These are phyloP conservation scores for Pyrenula massariospora DNA, from an alignment of 495 filamentous ascomycete species.

Conservation along the genomic window DNA sequence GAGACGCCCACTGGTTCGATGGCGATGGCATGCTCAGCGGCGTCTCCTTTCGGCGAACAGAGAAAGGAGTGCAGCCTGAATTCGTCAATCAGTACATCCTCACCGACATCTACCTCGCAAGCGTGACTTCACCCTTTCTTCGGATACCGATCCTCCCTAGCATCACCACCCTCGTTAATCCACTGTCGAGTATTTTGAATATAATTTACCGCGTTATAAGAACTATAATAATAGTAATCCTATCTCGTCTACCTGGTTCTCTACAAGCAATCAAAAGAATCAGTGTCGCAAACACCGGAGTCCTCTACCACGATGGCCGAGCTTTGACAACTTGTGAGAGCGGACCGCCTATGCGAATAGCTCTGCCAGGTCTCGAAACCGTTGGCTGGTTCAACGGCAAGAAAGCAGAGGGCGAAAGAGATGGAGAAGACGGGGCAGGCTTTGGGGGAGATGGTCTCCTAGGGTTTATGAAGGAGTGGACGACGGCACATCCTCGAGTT, in stretches of 20 bases:
- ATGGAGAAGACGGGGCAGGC: conserved; percentile 8
- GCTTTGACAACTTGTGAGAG: conserved; percentile 56
- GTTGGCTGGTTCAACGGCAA: conserved; percentile 55
- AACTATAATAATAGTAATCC: conserved; percentile 36
- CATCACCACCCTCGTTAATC: conserved; percentile 47
- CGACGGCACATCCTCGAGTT: conserved; percentile 54
- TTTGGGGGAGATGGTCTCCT: conserved; percentile 41
- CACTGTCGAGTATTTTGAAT: conserved; percentile 23
- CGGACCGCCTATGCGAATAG: conserved; percentile 51
- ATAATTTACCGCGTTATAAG: conserved; percentile 35
- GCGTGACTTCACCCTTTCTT: conserved; percentile 23
- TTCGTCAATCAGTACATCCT: conserved; percentile 55
- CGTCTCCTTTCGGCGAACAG: conserved; percentile 36
- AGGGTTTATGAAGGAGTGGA: conserved; percentile 53
- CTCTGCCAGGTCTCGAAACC: conserved; percentile 47
- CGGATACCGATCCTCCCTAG: conserved; percentile 44
- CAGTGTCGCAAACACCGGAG: conserved; percentile 51
- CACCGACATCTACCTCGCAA: conserved; percentile 47
- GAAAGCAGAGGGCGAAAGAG: conserved; percentile 33
- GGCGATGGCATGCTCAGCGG: conserved; percentile 62
- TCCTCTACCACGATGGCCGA: conserved; percentile 53
- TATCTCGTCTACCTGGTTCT: conserved; percentile 42
- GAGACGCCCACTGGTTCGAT: conserved; percentile 58
- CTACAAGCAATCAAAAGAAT: conserved; percentile 43
- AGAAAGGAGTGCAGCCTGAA: conserved; percentile 31